phyloP scores from a whole-genome alignment of 495 filamentous ascomycete genomes.

The Articulospora tetracladia region DNA sequence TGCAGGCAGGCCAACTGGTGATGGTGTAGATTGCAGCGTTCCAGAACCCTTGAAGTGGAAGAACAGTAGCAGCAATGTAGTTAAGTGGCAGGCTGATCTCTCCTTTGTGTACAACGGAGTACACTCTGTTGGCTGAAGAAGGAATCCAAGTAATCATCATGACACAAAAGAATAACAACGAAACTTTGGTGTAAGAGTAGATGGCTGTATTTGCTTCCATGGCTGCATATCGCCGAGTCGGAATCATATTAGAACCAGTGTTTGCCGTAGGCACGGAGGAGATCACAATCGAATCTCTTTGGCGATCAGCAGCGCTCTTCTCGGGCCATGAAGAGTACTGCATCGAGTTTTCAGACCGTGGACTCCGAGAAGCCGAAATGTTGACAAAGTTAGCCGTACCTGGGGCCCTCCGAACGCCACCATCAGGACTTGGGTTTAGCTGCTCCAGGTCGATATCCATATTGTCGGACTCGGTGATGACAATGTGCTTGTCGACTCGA shows the following conservation, averaged over 20 bases:
- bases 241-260: not conserved
- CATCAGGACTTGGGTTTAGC: not conserved
- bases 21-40: slow-evolving; percentile 77
- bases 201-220: slow-evolving; percentile 45
- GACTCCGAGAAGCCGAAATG: not conserved
- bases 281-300: not conserved
- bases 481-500: slow-evolving; percentile 55
- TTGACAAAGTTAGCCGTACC: not conserved
- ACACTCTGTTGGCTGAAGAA: slow-evolving; percentile 75
- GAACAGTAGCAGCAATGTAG: slow-evolving; percentile 66
- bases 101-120: slow-evolving; percentile 55
- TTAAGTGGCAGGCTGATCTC: slow-evolving; percentile 56
- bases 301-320: not conserved
- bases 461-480: slow-evolving; percentile 35
- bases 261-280: not conserved
- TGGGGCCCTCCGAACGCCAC: not conserved
- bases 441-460: slow-evolving; percentile 2
- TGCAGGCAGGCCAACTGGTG: slow-evolving; percentile 48
- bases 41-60: slow-evolving; percentile 86
- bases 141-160: slow-evolving; percentile 85
- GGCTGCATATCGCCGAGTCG: not conserved
- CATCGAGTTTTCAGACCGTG: not conserved
- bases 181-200: slow-evolving; percentile 79
- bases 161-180: slow-evolving; percentile 81
- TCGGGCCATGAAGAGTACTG: not conserved